Base-by-base conservation (phyloP, 192 early-diverging fungal genomes). In the Chytriomyces confervae region DNA sequence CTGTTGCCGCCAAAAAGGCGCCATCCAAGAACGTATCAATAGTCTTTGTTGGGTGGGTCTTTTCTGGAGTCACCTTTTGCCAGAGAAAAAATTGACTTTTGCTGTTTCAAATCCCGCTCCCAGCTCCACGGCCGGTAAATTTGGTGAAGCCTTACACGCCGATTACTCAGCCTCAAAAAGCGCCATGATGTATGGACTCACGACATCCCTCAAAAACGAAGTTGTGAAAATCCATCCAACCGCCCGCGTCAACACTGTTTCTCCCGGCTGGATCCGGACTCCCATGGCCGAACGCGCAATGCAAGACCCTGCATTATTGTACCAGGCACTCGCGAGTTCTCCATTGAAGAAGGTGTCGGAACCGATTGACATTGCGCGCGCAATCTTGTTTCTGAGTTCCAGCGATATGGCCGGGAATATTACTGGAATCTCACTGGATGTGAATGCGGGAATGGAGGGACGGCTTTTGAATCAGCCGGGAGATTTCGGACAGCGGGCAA, bases 361-460 rank as follows among this genome's bases (percentile, higher is more conserved):
- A 80, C 83, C 89, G 2, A 64, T 79, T 18, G 89, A 91, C 69
- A 76, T 91, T 62, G 85, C 88, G 5, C 60, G 73, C 24, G 80
- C 86, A 1, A 87, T 91, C 72, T 24, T 87, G 61, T 91, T 87
- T 79, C 74, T 89, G 64, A 72, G 84, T 20, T 78, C 75, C 63
- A 84, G 80, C 67, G 65, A 47, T 7, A 80, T 81, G 50, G 53
- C 83, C 2, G 89, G 88, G 7, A 89, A 90, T 66, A 89, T 90
- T 73, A 89, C 89, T 43, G 89, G 87, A 3, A 80, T 85, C 16
- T 81, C 79, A 3, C 48, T 90, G 18, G 86, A 89, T 75, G 84
- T 90, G 50, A 89, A 89, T 75, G 87, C 79, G 18, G 89, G 89
- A 3, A 88, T 89, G 88, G 88, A 89, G 57, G 86, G 86, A 7